Evolutionary conservation across 495 filamentous ascomycete genomes (phyloP).

Genomic region (Annulohypoxylon bovei): DNA sequence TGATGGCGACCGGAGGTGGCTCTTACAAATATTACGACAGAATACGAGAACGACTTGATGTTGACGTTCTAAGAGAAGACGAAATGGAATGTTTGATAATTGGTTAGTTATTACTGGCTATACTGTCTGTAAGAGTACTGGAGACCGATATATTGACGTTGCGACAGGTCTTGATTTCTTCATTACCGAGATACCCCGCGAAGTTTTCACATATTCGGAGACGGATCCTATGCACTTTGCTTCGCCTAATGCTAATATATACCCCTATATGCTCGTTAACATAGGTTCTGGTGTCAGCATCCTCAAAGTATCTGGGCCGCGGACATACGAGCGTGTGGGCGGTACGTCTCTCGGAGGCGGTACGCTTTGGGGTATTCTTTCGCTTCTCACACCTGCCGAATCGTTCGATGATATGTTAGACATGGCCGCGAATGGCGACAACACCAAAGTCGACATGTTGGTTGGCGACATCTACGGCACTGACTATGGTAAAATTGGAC

Average conservation of each 20-base stretch:
- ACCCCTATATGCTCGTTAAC: slow-evolving; percentile 97
- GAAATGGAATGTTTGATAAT: slow-evolving; percentile 99
- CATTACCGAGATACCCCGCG: slow-evolving; percentile 94
- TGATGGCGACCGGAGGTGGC: slow-evolving; percentile 95
- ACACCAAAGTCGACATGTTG: slow-evolving; percentile 92
- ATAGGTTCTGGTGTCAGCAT: slow-evolving; percentile 99
- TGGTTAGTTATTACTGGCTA: slow-evolving; percentile 63
- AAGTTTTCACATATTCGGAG: slow-evolving; percentile 97
- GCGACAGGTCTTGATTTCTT: slow-evolving; percentile 90
- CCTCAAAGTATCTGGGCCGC: slow-evolving; percentile 93
- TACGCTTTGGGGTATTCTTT: slow-evolving; percentile 94
- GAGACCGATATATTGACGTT: slow-evolving; percentile 1
- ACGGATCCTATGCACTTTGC: slow-evolving; percentile 86
- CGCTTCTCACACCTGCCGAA: slow-evolving; percentile 85
- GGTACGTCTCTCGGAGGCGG: slow-evolving; percentile 95
- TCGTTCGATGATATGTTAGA: slow-evolving; percentile 96
- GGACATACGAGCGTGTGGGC: slow-evolving; percentile 86
- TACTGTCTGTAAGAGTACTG: background rate
- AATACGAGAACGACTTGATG: slow-evolving; percentile 79
- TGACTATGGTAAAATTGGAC: slow-evolving; percentile 92
- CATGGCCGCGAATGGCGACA: slow-evolving; percentile 94
- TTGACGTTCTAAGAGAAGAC: slow-evolving; percentile 91
- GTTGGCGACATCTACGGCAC: slow-evolving; percentile 98
- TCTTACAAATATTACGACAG: slow-evolving; percentile 95
- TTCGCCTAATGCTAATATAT: slow-evolving; percentile 74